A percentile compares a stretch with the other conserved stretches of the same genome.
Evolutionary conservation across 805 yeast species (phyloP).

Genomic region (Candida krabiensis): DNA sequence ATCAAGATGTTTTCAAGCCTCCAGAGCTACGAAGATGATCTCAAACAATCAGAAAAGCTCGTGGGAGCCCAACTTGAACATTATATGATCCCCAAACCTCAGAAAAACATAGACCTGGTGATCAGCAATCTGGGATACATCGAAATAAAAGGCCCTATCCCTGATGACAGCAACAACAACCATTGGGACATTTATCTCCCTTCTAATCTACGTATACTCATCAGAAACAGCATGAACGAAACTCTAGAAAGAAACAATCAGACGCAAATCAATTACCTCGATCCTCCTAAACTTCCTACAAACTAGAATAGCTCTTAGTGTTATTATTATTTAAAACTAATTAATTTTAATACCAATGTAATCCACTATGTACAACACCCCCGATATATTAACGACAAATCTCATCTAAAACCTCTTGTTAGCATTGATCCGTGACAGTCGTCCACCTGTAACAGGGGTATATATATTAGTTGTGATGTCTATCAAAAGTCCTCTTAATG

Average conservation of each 20-base stretch:
- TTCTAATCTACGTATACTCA: conserved; percentile 4
- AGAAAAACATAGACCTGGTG: conserved; percentile 12
- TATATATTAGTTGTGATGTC: no score
- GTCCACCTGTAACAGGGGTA: no score
- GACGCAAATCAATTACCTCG: not conserved
- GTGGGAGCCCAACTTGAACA: conserved; percentile 1
- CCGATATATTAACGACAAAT: no score
- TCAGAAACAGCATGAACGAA: conserved; percentile 12
- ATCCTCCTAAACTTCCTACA: no score
- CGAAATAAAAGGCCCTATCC: conserved; percentile 7
- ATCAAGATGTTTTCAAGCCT: not conserved
- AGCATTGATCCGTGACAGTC: no score
- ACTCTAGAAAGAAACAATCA: not conserved
- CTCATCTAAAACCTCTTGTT: no score
- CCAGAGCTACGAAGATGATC: not conserved
- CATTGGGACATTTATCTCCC: conserved; percentile 14
- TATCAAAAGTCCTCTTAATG: no score
- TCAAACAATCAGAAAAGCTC: not conserved
- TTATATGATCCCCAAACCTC: conserved; percentile 8
- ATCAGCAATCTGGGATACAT: conserved; percentile 18
- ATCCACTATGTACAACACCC: no score
- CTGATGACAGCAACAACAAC: not conserved
- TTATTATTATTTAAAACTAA: no score
- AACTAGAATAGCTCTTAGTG: no score
- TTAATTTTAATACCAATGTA: no score